These are phyloP conservation scores for Lobosporangium transversale DNA, from an alignment of 192 early-diverging fungal species.

Conservation along the genomic window DNA sequence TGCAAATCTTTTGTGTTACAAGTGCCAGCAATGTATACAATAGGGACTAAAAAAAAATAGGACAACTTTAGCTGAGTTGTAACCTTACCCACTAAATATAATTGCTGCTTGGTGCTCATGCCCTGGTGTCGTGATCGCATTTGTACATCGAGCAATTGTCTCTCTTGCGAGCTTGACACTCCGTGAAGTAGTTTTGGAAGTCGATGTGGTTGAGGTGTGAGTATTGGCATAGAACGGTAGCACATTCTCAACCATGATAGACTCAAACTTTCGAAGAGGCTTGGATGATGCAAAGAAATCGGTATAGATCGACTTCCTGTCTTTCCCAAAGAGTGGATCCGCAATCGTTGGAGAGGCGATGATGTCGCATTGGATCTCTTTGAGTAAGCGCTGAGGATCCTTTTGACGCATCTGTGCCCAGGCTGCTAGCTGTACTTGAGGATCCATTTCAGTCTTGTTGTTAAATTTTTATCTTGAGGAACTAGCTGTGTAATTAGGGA, in stretches of 20 bases:
- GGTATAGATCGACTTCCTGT: conserved; percentile 40
- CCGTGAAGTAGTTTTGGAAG: conserved; percentile 20
- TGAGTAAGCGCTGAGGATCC: conserved; percentile 1
- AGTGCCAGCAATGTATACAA: conserved; percentile 23
- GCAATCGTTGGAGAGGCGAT: conserved; percentile 18
- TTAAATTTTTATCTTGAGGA: not conserved
- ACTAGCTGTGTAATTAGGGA: too few relatives aligned
- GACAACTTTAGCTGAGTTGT: too few relatives aligned
- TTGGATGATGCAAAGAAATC: conserved; percentile 46
- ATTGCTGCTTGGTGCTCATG: conserved; percentile 32
- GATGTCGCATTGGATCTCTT: conserved; percentile 17
- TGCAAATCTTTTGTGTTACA: not conserved
- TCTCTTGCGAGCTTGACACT: conserved; percentile 24
- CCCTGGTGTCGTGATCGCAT: conserved; percentile 14
- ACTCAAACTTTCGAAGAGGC: conserved; percentile 19
- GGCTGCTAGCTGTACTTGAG: conserved; percentile 10
- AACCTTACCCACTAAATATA: conserved; percentile 43
- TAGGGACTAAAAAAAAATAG: too few relatives aligned
- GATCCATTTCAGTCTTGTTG: conserved; percentile 15
- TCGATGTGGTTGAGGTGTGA: conserved; percentile 37
- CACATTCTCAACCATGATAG: conserved; percentile 23
- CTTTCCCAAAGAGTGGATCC: conserved; percentile 25
- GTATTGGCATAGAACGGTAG: conserved; percentile 42
- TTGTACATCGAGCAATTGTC: conserved; percentile 26
- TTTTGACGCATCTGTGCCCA: conserved; percentile 11